Evolutionary conservation across 164 flowering plant species (phyloP).

Genomic region (Platanus orientalis): DNA sequence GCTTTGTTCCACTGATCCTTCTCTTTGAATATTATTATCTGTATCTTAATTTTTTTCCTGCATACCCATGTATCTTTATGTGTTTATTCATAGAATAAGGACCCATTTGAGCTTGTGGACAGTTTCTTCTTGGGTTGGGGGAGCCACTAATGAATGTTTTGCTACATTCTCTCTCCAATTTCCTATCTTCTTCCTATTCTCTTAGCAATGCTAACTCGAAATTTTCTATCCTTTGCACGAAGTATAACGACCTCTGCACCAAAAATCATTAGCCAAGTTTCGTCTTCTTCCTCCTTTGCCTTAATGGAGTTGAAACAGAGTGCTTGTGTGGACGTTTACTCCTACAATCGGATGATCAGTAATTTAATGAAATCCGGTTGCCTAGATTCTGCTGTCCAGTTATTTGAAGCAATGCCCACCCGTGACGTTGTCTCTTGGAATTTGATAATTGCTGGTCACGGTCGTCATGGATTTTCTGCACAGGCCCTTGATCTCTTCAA

Average conservation of each 20-base stretch:
- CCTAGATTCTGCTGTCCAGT: constrained; percentile 30
- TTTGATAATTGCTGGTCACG: constrained; percentile 46
- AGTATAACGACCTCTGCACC: constrained; percentile 11
- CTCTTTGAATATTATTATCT: too few species aligned
- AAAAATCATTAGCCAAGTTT: constrained; percentile 6
- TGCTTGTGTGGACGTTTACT: constrained; percentile 17
- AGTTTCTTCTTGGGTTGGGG: too few species aligned
- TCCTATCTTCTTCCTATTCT: too few species aligned
- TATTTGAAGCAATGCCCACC: constrained; percentile 56
- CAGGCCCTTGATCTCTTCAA: constrained; percentile 34
- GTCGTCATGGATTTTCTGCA: constrained; percentile 29
- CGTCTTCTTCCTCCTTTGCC: constrained; percentile 1
- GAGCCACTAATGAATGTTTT: too few species aligned
- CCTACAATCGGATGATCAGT: constrained; percentile 33
- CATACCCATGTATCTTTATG: too few species aligned
- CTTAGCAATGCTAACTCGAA: constrained; percentile 15
- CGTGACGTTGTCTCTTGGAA: constrained; percentile 60
- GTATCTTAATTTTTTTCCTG: too few species aligned
- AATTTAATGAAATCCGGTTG: constrained; percentile 37
- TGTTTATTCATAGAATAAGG: too few species aligned
- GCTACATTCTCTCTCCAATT: too few species aligned
- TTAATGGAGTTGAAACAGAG: background rate
- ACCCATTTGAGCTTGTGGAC: too few species aligned
- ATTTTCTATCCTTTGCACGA: constrained; percentile 13
- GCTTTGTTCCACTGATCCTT: too few species aligned